These are phyloP conservation scores for Phellopilus nigrolimitatus DNA, from an alignment of 1,284 basidiomycete species.

Conservation along the genomic window DNA sequence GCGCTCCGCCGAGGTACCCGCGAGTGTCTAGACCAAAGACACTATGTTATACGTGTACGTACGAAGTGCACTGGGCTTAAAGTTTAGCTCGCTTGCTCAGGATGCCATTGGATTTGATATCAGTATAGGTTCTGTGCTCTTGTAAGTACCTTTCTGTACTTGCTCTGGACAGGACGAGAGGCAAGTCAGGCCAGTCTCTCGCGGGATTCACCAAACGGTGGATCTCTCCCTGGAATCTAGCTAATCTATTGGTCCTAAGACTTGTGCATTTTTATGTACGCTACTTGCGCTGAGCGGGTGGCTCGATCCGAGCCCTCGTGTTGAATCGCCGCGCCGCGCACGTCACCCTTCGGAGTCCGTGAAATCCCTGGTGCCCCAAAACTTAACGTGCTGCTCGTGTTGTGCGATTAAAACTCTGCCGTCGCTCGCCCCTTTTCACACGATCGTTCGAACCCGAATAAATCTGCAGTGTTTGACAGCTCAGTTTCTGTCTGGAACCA, in stretches of 20 bases:
- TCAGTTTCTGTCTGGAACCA: background rate
- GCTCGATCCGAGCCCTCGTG: conserved; percentile 7
- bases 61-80: background rate
- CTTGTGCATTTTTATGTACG: background rate
- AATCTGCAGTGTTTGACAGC: background rate
- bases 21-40: background rate
- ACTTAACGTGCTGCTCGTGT: conserved; percentile 2
- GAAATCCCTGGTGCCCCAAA: conserved; percentile 13
- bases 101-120: too few species aligned
- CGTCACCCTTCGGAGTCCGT: background rate
- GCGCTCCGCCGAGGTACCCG: background rate
- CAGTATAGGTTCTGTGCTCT: too few species aligned
- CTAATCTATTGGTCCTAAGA: background rate
- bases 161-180: too few species aligned
- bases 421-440: conserved; percentile 2
- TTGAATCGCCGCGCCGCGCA: background rate
- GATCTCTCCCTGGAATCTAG: background rate
- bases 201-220: background rate
- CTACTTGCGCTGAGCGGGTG: background rate
- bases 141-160: too few species aligned
- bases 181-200: background rate
- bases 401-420: background rate
- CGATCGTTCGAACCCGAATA: conserved; percentile 6
- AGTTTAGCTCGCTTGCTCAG: too few species aligned
- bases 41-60: too few species aligned